These are phyloP conservation scores for Lactarius sanguifluus DNA, from an alignment of 768 basidiomycete species.

Conservation along the genomic window DNA sequence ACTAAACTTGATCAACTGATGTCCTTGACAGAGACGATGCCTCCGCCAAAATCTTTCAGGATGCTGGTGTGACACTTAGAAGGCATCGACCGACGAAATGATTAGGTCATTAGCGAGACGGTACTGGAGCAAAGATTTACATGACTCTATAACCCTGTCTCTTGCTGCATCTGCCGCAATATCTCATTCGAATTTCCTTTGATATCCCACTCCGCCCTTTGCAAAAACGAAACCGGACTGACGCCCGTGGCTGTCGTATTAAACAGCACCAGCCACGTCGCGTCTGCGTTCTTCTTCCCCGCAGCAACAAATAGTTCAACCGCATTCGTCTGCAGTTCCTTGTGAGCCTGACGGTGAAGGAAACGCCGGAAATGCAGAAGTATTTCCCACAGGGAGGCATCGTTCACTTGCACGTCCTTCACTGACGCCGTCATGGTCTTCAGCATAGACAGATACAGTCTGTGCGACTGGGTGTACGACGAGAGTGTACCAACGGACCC, in stretches of 20 bases:
- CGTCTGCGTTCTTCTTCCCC: slow-evolving; percentile 65
- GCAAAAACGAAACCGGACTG: slow-evolving; percentile 50
- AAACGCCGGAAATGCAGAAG: slow-evolving; percentile 76
- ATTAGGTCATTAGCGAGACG: background rate
- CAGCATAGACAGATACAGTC: slow-evolving; percentile 75
- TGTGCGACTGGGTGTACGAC: slow-evolving; percentile 78
- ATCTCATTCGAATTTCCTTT: slow-evolving; percentile 38
- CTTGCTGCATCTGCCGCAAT: slow-evolving; percentile 17
- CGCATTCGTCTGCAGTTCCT: slow-evolving; percentile 70
- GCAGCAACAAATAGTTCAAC: slow-evolving; percentile 63
- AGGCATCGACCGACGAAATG: slow-evolving; percentile 55
- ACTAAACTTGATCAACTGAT: background rate
- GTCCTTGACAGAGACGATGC: slow-evolving; percentile 68
- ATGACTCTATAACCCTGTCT: slow-evolving; percentile 3
- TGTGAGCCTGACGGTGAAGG: slow-evolving; percentile 61
- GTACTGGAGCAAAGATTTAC: background rate
- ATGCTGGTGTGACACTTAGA: slow-evolving; percentile 80
- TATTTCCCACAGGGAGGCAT: slow-evolving; percentile 78
- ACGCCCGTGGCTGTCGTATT: slow-evolving; percentile 50
- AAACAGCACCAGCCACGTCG: slow-evolving; percentile 77
- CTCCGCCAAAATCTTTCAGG: slow-evolving; percentile 71
- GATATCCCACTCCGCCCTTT: slow-evolving; percentile 64
- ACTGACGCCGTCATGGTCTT: slow-evolving; percentile 69
- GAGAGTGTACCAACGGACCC: slow-evolving; percentile 61
- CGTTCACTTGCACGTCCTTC: slow-evolving; percentile 65